Conservation (phyloP, 805 yeast species). For the Metschnikowia reukaufii region DNA sequence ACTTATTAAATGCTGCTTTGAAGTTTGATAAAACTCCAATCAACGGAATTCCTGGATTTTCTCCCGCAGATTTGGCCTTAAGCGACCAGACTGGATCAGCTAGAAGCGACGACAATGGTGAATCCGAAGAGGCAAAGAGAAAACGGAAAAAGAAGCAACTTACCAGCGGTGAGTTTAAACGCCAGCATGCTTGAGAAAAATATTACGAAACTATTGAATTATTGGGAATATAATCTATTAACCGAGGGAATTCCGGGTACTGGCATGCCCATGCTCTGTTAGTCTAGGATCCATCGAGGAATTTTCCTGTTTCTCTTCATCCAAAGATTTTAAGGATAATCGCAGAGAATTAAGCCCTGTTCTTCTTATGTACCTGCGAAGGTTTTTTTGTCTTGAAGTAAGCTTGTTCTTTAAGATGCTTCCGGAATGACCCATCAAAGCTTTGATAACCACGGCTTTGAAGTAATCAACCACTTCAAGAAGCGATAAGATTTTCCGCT, state of each 20-base stretch:
- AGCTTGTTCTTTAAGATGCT: constrained; percentile 37
- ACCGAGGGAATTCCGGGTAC: neutral
- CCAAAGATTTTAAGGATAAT: neutral
- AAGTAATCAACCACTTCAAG: constrained; percentile 36
- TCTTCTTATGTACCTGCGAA: neutral
- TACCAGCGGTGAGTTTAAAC: constrained; percentile 35
- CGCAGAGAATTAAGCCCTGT: neutral
- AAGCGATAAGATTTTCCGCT: constrained; percentile 31
- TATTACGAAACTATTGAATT: neutral
- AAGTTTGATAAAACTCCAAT: constrained; percentile 64
- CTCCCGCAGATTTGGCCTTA: constrained; percentile 63
- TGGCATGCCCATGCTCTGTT: neutral
- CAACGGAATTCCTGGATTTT: constrained; percentile 77
- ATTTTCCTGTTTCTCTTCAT: too few species aligned
- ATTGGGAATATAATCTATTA: neutral
- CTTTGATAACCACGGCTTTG: constrained; percentile 32
- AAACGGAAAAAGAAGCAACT: constrained; percentile 39
- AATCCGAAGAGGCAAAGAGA: constrained; percentile 37
- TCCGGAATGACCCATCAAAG: constrained; percentile 37
- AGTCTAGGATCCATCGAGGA: too few species aligned
- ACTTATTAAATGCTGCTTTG: constrained; percentile 49
- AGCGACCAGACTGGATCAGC: constrained; percentile 45
- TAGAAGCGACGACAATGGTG: constrained; percentile 43
- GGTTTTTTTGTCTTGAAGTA: constrained; percentile 11
- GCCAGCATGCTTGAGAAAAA: constrained; percentile 33